Base-by-base conservation (phyloP, 2,329 filamentous ascomycete genomes). In the Meredithiella fracta region DNA sequence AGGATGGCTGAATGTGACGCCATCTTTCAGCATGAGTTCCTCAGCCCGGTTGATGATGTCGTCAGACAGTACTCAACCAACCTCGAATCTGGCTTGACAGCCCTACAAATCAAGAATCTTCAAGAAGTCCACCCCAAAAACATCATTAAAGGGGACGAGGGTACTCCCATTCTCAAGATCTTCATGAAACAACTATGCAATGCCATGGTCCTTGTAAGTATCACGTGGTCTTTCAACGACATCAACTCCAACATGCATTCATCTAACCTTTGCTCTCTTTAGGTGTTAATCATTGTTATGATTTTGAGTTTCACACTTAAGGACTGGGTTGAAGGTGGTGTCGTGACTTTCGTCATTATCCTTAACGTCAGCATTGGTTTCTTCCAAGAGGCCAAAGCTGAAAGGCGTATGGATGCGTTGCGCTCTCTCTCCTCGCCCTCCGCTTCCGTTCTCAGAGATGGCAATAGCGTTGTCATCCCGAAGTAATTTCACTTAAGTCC, bases 241-340 rank as follows among this genome's bases (percentile, higher is more conserved):
- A 70, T 74, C 38, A 47, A 11, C 29, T 14, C 69, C 74, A 20
- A 49, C 14, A n/a, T 44, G 38, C 31, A 23, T 29, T n/a, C n/a
- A n/a, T n/a, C 38, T 9, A 26, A 53, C n/a, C 31, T 47, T 25
- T 15, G 29, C 23, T n/a, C n/a, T n/a, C 6, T 15, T 34, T 40
- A 86, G 83, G 82, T 88, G 51, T 76, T 91, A 53, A 73, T 86
- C 55, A 83, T 90, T 63, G 85, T 85, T 63, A 87, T 89, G 82
- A 82, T 78, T 49, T 73, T 82, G 42, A 80, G 78, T 59, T 85
- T 83, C 65, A 79, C 75, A 60, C 82, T 85, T 59, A 68, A 73
- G 47, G 82, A 84, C 61, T 82, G 76, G 64, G 80, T 84, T 61
- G 81, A 85, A 69, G 81, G 79, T 54, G 79, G 77, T 54, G 80